Evolutionary conservation across 495 filamentous ascomycete genomes (phyloP), one percentile per base, ranked within the genome.

Genomic region (Chaetomidium leptoderma): DNA sequence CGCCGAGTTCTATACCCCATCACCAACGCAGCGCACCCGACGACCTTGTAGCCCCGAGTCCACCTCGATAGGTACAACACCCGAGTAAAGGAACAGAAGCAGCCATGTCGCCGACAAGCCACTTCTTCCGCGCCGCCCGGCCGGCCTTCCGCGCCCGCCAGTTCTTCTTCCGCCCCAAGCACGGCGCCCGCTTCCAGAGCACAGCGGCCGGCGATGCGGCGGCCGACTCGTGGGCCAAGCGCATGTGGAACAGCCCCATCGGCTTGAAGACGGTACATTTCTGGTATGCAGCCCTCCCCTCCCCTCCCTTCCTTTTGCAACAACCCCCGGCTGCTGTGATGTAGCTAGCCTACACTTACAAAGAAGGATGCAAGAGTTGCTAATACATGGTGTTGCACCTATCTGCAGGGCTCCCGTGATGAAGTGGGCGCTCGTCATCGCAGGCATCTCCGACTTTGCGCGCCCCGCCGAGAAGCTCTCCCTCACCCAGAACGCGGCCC

Each of bases 201-300:
- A 83, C 84, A 33, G 75, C 81, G 42, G 66, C 76, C 43, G 69
- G 72, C 40, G 73, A 72, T 17, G 70, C 79, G 27, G 70, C 75
- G 16, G 72, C 74, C 58, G 70, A 83, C 63, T 76, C 85, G 71
- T 82, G 75, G 66, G 78, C 88, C 70, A 81, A 83, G 77, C 83
- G 82, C 69, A 77, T 92, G 72, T 95, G 88, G 88, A 86, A 90
- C 72, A 91, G 89, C 74, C 87, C 88, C 17, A 75, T 95, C 54
- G 91, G 91, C 27, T 69, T 95, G 33, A 95, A 96, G 85, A 98
- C 93, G 55, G 91, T 98, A 68, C 93, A 98, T 74, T 98, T 98
- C 78, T 98, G 93, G 83, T 95, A 58, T 3, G 43, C 7, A 13
- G 4, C 24, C 13, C 44, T 37, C 27, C 26, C 11, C 1, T 10